These are phyloP conservation scores for Cladosporium sphaerospermum DNA, from an alignment of 2,329 filamentous ascomycete genomes.

Conservation along the genomic window DNA sequence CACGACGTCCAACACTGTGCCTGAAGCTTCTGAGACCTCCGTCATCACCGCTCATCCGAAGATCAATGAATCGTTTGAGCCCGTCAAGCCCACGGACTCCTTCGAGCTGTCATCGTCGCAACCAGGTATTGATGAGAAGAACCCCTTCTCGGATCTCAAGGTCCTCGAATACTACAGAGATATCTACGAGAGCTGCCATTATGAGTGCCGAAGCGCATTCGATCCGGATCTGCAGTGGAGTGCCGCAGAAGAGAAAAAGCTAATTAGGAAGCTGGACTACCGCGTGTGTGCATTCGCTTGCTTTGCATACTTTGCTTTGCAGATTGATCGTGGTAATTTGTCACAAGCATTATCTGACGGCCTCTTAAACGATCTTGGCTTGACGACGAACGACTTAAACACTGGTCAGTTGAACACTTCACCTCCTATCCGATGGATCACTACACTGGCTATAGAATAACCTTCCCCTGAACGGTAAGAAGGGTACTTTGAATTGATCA, in stretches of 20 bases:
- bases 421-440: not conserved
- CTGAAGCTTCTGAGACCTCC: slow-evolving; percentile 1
- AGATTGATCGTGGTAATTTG: slow-evolving; percentile 7
- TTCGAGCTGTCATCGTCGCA: not conserved
- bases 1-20: not conserved
- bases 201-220: slow-evolving; percentile 46
- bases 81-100: not conserved
- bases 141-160: slow-evolving; percentile 44
- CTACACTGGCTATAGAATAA: too few species aligned
- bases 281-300: slow-evolving; percentile 23
- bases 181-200: slow-evolving; percentile 49
- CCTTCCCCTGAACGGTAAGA: slow-evolving; percentile 12
- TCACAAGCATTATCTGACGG: slow-evolving; percentile 16
- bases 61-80: not conserved
- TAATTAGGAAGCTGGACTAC: slow-evolving; percentile 23
- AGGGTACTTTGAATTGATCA: not conserved
- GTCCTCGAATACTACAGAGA: slow-evolving; percentile 49
- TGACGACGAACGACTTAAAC: slow-evolving; percentile 44
- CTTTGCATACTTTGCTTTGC: slow-evolving; percentile 16
- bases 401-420: slow-evolving; percentile 21
- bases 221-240: slow-evolving; percentile 43
- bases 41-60: not conserved
- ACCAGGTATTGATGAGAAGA: slow-evolving; percentile 12
- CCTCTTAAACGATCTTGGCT: slow-evolving; percentile 31
- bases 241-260: slow-evolving; percentile 37